Conservation (phyloP, 768 basidiomycete genomes). For the Royoungia palumana region DNA sequence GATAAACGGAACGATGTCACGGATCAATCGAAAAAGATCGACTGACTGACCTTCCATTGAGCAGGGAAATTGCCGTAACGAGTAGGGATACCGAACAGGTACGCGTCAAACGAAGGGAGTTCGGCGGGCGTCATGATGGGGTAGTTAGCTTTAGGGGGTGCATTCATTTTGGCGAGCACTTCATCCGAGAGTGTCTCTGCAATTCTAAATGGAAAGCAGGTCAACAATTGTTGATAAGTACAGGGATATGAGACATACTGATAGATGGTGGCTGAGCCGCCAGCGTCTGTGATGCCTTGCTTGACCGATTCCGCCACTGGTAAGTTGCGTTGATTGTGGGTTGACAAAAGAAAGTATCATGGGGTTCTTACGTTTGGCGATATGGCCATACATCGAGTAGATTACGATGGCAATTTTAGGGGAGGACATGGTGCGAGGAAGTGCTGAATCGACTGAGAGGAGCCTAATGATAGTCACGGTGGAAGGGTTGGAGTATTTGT, state of each 20-base stretch:
- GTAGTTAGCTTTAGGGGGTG: slow-evolving; percentile 67
- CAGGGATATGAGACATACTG: slow-evolving; percentile 40
- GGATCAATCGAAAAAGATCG: slow-evolving; percentile 3
- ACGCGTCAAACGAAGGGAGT: slow-evolving; percentile 63
- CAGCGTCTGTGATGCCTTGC: slow-evolving; percentile 45
- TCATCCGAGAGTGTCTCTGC: slow-evolving; percentile 75
- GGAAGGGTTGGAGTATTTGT: slow-evolving; percentile 11
- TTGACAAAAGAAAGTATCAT: neutral
- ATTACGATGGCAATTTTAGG: slow-evolving; percentile 69
- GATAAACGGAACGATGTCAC: no score
- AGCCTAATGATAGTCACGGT: neutral
- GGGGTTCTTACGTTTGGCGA: slow-evolving; percentile 52
- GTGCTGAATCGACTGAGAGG: slow-evolving; percentile 1
- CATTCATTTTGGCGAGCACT: slow-evolving; percentile 64
- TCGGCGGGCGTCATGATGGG: slow-evolving; percentile 58
- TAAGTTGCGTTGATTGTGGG: slow-evolving; percentile 8
- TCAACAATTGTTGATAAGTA: neutral
- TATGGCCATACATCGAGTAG: slow-evolving; percentile 74
- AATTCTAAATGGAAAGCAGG: slow-evolving; percentile 44
- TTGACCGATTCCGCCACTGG: slow-evolving; percentile 58
- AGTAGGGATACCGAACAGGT: slow-evolving; percentile 74
- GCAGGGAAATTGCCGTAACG: slow-evolving; percentile 79
- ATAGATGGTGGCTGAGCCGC: slow-evolving; percentile 50
- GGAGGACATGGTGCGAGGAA: slow-evolving; percentile 35
- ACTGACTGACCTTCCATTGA: slow-evolving; percentile 65